phyloP scores from a whole-genome alignment of 2,329 filamentous ascomycete species.

The Stagonosporopsis tanaceti region DNA sequence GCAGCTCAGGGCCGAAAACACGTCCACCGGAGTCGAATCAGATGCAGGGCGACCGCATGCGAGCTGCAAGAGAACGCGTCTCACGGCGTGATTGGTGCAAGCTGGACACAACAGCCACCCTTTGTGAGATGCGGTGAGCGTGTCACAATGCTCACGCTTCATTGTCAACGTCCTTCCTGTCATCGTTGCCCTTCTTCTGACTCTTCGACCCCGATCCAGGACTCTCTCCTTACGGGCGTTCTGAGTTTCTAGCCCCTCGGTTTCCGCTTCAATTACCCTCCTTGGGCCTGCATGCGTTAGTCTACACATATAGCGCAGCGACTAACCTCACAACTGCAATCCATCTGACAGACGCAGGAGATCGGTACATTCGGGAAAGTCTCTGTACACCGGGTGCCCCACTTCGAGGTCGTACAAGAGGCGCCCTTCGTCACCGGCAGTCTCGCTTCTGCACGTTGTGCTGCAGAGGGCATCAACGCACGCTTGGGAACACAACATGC shows the following conservation, averaged over 20 bases:
- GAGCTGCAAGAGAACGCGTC: constrained; percentile 26
- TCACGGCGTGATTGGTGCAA: constrained; percentile 28
- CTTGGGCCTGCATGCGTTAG: constrained; percentile 42
- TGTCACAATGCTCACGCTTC: constrained; percentile 28
- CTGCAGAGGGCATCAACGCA: constrained; percentile 17
- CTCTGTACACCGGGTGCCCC: constrained; percentile 27
- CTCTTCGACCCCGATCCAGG: not conserved
- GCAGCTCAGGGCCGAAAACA: constrained; percentile 31
- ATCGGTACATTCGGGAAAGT: constrained; percentile 29
- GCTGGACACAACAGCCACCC: constrained; percentile 30
- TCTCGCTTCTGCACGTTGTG: constrained; percentile 28
- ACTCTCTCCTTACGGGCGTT: not conserved
- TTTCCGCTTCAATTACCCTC: constrained; percentile 18
- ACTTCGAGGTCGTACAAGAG: constrained; percentile 27
- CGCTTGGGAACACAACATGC: constrained; percentile 18
- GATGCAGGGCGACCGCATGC: constrained; percentile 21
- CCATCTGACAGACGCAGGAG: constrained; percentile 22
- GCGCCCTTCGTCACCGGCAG: constrained; percentile 25
- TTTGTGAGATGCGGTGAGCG: constrained; percentile 38
- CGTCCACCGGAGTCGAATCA: constrained; percentile 29
- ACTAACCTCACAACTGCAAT: constrained; percentile 23
- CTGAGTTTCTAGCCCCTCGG: constrained; percentile 6
- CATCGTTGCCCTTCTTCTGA: constrained; percentile 7
- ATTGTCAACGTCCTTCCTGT: constrained; percentile 10
- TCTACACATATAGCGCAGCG: constrained; percentile 26